Evolutionary conservation across 352 stramenopile species (phyloP).

Genomic region (Globisporangium solare): DNA sequence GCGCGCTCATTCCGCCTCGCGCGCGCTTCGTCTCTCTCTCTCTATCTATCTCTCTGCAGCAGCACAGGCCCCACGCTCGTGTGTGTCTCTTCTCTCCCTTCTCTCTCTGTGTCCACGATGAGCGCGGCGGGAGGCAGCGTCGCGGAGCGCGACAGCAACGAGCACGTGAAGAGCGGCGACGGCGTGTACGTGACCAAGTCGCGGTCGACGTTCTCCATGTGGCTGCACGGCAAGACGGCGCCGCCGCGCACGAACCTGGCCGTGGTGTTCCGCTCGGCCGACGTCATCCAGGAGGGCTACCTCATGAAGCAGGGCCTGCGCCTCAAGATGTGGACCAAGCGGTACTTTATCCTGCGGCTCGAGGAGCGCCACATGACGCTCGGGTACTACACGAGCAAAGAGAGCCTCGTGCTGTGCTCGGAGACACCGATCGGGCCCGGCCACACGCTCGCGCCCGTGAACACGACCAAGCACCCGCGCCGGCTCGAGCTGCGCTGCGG

Average conservation of each 20-base stretch:
- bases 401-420: conserved; percentile 71
- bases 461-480: conserved; percentile 45
- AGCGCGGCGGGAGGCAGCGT: neutral
- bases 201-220: conserved; percentile 81
- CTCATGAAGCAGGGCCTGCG: conserved; percentile 78
- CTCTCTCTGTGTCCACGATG: conserved; percentile 1
- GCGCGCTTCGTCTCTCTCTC: too few relatives aligned
- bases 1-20: too few relatives aligned
- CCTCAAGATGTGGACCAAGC: conserved; percentile 75
- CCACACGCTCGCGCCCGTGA: conserved; percentile 45
- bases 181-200: conserved; percentile 86
- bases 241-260: conserved; percentile 42
- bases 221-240: conserved; percentile 74
- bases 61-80: neutral
- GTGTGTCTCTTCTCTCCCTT: too few relatives aligned
- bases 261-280: conserved; percentile 70
- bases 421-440: conserved; percentile 79
- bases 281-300: conserved; percentile 85
- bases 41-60: neutral
- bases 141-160: conserved; percentile 13
- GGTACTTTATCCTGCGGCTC: conserved; percentile 84
- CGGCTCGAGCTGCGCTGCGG: conserved; percentile 68
- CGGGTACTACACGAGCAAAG: conserved; percentile 83
- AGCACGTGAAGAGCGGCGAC: conserved; percentile 26
- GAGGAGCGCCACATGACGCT: conserved; percentile 88